Evolutionary conservation across 371 early-diverging fungal species (phyloP).

Genomic region (Vittaforma corneae): DNA sequence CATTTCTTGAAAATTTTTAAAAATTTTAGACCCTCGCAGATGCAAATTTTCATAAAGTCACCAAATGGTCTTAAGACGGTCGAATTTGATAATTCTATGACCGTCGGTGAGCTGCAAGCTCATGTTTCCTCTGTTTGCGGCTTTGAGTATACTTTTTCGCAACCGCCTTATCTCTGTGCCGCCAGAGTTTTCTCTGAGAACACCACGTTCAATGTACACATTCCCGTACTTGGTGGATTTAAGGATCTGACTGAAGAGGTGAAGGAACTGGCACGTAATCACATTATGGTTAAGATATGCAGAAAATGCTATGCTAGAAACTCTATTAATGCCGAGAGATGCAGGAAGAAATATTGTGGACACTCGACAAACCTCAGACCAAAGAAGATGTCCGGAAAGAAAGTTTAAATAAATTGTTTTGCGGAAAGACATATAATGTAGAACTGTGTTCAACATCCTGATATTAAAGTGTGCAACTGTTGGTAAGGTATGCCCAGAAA

Average conservation of each 20-base stretch:
- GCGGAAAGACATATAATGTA: constrained; percentile 5
- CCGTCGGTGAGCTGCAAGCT: constrained; percentile 3
- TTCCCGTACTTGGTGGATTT: constrained; percentile 37
- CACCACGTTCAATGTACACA: not conserved
- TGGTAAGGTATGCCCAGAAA: no score
- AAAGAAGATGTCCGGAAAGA: constrained; percentile 36
- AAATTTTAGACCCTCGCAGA: no score
- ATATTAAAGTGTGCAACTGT: no score
- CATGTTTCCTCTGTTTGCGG: not conserved
- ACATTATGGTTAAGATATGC: constrained; percentile 36
- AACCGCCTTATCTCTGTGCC: not conserved
- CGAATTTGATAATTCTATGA: no score
- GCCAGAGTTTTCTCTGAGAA: not conserved
- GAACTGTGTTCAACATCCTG: not conserved
- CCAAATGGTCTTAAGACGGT: no score
- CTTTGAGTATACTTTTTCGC: not conserved
- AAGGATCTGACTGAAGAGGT: constrained; percentile 38
- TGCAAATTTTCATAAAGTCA: no score
- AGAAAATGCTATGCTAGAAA: constrained; percentile 47
- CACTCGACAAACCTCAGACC: constrained; percentile 40
- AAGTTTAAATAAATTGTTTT: constrained; percentile 22
- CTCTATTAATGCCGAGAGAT: constrained; percentile 35
- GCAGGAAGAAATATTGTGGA: constrained; percentile 44
- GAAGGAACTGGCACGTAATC: constrained; percentile 22
- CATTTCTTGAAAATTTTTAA: no score